Evolutionary conservation across 2,329 filamentous ascomycete species (phyloP), one percentile per base, ranked within the genome.

Genomic region (Diaporthe sp.): DNA sequence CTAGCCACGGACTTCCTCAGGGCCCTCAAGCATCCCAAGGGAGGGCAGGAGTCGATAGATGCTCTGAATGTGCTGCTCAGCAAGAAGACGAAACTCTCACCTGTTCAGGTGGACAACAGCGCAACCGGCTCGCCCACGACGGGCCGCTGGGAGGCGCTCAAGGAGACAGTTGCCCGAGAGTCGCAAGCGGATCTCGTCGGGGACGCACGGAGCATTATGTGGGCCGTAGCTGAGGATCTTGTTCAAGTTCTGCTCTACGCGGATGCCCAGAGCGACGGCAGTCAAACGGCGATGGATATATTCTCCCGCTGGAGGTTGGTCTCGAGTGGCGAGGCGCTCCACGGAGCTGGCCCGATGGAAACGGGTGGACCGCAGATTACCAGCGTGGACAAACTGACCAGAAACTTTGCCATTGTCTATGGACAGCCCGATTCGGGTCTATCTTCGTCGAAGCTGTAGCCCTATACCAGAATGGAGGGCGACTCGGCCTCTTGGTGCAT

Each of bases 1-100:
- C 86, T 95, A 73, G 90, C 90, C 6, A 86, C 85, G 1, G 89
- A 89, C 76, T 84, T 88, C 22, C 76, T 89, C 19, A 81, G 87
- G 28, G 86, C 87, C 0, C 74, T 90, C 57, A 89, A 88, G 76
- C 86, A 89, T 46, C 73, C 73, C 10, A 42, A 53, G 4, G 72
- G 57, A 10, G 65, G 74, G 0, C 39, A 49, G 39, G 72, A 61
- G 15, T 68, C 62, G 12, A 51, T 53, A n/a, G 22, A 37, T 17
- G 62, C 62, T 12, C 44, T 68, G 8, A 44, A 51, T 5, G 31
- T 31, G 4, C 7, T 68, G 3, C n/a, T 68, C 13, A 10, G 19
- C 46, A 68, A 68, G 61, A 12, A 12, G 1, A 2, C 2, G 12
- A 44, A 12, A 19, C 25, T 4, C 10, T 12, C n/a, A 25, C 9